Evolutionary conservation across 1,139 yeast genomes (phyloP), one percentile per base, ranked within the genome.

Genomic region (Pichia cactophila): DNA sequence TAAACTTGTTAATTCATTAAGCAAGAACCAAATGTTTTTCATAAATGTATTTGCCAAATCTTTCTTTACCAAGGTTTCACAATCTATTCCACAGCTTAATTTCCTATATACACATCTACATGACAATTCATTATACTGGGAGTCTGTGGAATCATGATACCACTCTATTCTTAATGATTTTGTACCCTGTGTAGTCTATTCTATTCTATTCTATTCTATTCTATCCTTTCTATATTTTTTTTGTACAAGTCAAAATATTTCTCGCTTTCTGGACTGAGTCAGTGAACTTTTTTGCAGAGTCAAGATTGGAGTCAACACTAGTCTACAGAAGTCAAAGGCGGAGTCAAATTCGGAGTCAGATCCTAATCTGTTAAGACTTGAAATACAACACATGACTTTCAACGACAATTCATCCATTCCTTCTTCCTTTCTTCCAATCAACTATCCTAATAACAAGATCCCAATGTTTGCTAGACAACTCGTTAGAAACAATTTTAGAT

Each of bases 21-120:
- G 83, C 35, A 75, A 77, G 57, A 88, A 94, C n/a, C 97, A 90
- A 67, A 67, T 86, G 17, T 88, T 86, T 62, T 90, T 90, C 71
- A 88, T 89, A 52, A 74, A 78, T 60, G 79, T 87, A 26, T 89
- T 86, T 73, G 97, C 95, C 10, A 80, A 74, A 56, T 83, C 81
- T 47, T 77, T 88, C 62, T 90, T 89, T 67, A 69, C 70, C 48
- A 82, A 80, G 57, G 77, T 88, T 35, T 74, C 78, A 28, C 73
- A 73, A 40, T 71, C 75, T 33, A 71, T 83, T 47, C 84, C 86
- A 1, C 78, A 77, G 50, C 68, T 84, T 55, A 63, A 66, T 47
- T 84, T 75, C 59, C 70, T 86, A 40, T 56, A 61, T 8, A 65
- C 66, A 4, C 69, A 72, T 43, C 62, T 76, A 14, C 50, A 58